These are phyloP conservation scores for Boletellus ananas DNA, from an alignment of 768 basidiomycete species.

Conservation along the genomic window DNA sequence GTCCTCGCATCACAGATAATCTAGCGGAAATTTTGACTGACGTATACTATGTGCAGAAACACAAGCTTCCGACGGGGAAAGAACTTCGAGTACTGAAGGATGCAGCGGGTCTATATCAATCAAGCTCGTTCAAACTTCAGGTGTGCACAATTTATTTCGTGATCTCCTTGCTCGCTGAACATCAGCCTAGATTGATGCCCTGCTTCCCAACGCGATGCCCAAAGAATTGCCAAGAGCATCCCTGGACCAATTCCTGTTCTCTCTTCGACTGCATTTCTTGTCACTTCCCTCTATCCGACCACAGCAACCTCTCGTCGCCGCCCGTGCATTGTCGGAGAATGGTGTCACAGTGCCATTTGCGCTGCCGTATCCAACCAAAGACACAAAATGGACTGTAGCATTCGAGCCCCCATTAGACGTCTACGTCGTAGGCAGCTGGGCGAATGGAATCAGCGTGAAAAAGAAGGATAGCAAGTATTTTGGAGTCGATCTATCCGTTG, in stretches of 20 bases:
- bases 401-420: conserved; percentile 78
- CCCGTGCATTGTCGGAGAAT: conserved; percentile 48
- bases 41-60: conserved; percentile 13
- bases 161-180: conserved; percentile 7
- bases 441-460: conserved; percentile 70
- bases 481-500: conserved; percentile 74
- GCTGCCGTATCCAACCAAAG: conserved; percentile 65
- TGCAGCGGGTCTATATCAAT: conserved; percentile 69
- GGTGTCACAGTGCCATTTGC: conserved; percentile 66
- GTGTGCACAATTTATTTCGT: conserved; percentile 33
- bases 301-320: conserved; percentile 64
- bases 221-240: conserved; percentile 49
- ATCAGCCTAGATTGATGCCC: conserved; percentile 61
- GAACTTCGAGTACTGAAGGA: conserved; percentile 73
- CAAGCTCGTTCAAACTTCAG: conserved; percentile 82
- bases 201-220: conserved; percentile 73
- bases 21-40: not conserved
- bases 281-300: conserved; percentile 54
- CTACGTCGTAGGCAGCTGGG: conserved; percentile 82
- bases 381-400: conserved; percentile 84
- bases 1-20: conserved; percentile 5
- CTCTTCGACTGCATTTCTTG: conserved; percentile 63
- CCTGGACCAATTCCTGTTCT: conserved; percentile 64
- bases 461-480: conserved; percentile 61
- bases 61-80: conserved; percentile 60